A percentile compares a stretch with the other conserved stretches of the same genome.
phyloP scores from a whole-genome alignment of 2,329 filamentous ascomycete species.

The Helicocarpus griseus region DNA sequence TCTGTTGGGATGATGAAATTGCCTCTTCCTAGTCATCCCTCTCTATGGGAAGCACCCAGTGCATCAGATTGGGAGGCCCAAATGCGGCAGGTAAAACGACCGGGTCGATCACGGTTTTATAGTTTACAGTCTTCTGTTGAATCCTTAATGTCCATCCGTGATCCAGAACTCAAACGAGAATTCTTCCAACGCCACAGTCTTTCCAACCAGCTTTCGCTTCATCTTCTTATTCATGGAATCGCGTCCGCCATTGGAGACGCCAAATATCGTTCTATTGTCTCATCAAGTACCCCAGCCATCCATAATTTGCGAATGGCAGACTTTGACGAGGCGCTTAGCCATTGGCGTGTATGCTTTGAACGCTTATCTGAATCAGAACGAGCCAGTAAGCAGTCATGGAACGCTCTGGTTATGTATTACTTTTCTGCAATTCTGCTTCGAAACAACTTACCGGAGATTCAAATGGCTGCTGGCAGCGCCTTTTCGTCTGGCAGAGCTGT shows the following conservation, averaged over 20 bases:
- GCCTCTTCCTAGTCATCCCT: slow-evolving; percentile 13
- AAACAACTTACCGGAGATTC: slow-evolving; percentile 15
- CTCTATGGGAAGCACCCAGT: slow-evolving; percentile 15
- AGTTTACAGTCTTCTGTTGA: slow-evolving; percentile 14
- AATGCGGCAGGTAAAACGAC: slow-evolving; percentile 10
- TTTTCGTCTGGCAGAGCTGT: slow-evolving; percentile 15
- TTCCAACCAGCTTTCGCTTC: slow-evolving; percentile 13
- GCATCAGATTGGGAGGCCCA: slow-evolving; percentile 14
- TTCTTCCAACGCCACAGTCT: slow-evolving; percentile 10
- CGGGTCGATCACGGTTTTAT: slow-evolving; percentile 11
- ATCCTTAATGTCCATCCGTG: slow-evolving; percentile 13
- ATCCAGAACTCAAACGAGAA: slow-evolving; percentile 12
- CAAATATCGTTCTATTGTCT: slow-evolving; percentile 14
- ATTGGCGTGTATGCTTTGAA: slow-evolving; percentile 14
- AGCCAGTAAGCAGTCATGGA: slow-evolving; percentile 11
- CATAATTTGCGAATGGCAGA: slow-evolving; percentile 10
- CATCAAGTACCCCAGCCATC: slow-evolving; percentile 8
- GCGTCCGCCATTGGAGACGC: slow-evolving; percentile 14
- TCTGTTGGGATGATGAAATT: slow-evolving; percentile 17
- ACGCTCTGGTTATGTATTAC: slow-evolving; percentile 14
- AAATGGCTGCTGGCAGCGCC: slow-evolving; percentile 16
- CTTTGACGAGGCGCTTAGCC: slow-evolving; percentile 13
- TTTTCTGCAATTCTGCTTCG: slow-evolving; percentile 13
- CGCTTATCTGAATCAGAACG: slow-evolving; percentile 9
- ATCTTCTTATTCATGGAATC: slow-evolving; percentile 15